These are phyloP conservation scores for Guadua angustifolia DNA, from an alignment of 176 grass and related monocot genomes.

Conservation along the genomic window DNA sequence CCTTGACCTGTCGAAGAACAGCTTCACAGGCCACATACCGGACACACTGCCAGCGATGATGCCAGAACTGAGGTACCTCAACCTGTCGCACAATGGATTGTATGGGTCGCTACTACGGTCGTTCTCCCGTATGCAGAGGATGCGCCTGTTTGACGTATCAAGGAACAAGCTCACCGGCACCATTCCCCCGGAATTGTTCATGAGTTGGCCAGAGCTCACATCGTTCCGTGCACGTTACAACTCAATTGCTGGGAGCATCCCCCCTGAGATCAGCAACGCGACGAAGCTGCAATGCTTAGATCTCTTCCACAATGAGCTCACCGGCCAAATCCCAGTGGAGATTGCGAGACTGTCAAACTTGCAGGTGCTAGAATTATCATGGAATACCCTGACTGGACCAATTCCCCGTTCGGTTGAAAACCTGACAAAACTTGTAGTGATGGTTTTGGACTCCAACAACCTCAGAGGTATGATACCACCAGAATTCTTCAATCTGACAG, in stretches of 20 bases:
- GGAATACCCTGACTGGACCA: too few species aligned
- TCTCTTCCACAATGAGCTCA: too few species aligned
- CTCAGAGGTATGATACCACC: slow-evolving; percentile 46
- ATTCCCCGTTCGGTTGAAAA: slow-evolving; percentile 37
- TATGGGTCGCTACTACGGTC: slow-evolving; percentile 29
- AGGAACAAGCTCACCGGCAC: slow-evolving; percentile 46
- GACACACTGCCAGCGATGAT: slow-evolving; percentile 24
- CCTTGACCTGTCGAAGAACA: slow-evolving; percentile 59
- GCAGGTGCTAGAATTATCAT: too few species aligned
- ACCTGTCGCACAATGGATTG: slow-evolving; percentile 50
- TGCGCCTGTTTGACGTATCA: slow-evolving; percentile 54
- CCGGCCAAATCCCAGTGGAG: too few species aligned
- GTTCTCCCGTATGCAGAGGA: slow-evolving; percentile 41
- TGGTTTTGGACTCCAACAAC: slow-evolving; percentile 41
- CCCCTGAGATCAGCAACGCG: too few species aligned
- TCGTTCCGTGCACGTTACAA: too few species aligned
- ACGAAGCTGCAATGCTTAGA: too few species aligned
- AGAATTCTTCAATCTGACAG: slow-evolving; percentile 41
- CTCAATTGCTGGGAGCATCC: too few species aligned
- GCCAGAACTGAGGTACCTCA: slow-evolving; percentile 42
- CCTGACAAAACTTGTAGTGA: slow-evolving; percentile 5
- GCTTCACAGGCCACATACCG: slow-evolving; percentile 34
- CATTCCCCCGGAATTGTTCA: slow-evolving; percentile 48
- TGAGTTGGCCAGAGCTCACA: slow-evolving; percentile 35
- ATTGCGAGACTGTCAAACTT: too few species aligned